phyloP scores from a whole-genome alignment of 1,284 basidiomycete species.

The Moesziomyces sp. region DNA sequence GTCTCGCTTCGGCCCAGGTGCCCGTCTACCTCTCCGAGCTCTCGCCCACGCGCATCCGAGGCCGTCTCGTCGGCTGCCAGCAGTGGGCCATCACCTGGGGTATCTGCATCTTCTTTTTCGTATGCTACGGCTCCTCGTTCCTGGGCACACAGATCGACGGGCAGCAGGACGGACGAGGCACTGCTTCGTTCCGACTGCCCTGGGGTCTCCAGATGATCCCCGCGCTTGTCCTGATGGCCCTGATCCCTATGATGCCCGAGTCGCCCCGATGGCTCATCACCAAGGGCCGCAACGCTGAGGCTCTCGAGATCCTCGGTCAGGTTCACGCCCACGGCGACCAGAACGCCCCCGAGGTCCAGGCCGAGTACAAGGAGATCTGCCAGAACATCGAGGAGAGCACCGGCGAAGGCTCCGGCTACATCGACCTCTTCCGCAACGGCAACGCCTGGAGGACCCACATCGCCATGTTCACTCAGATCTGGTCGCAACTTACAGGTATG shows the following conservation, averaged over 20 bases:
- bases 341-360: slow-evolving; percentile 19
- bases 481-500: slow-evolving; percentile 31
- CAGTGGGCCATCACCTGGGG: slow-evolving; percentile 31
- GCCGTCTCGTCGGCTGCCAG: slow-evolving; percentile 33
- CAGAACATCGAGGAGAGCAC: slow-evolving; percentile 34
- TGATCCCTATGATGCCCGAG: slow-evolving; percentile 25
- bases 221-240: slow-evolving; percentile 23
- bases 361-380: slow-evolving; percentile 35
- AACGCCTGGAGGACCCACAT: slow-evolving; percentile 34
- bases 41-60: slow-evolving; percentile 32
- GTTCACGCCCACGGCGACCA: slow-evolving; percentile 41
- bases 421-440: slow-evolving; percentile 38
- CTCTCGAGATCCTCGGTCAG: slow-evolving; percentile 30
- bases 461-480: slow-evolving; percentile 27
- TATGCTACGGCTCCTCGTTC: slow-evolving; percentile 7
- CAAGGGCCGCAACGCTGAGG: slow-evolving; percentile 31
- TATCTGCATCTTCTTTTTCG: slow-evolving; percentile 20
- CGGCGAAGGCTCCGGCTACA: slow-evolving; percentile 18
- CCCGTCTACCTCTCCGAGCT: slow-evolving; percentile 48
- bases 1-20: slow-evolving; percentile 46
- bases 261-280: slow-evolving; percentile 49
- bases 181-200: slow-evolving; percentile 14
- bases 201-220: slow-evolving; percentile 27
- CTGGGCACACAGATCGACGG: slow-evolving; percentile 15
- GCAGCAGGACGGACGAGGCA: slow-evolving; percentile 24